Conservation (phyloP, 2,329 filamentous ascomycete genomes). For the Fonsecaea erecta region DNA sequence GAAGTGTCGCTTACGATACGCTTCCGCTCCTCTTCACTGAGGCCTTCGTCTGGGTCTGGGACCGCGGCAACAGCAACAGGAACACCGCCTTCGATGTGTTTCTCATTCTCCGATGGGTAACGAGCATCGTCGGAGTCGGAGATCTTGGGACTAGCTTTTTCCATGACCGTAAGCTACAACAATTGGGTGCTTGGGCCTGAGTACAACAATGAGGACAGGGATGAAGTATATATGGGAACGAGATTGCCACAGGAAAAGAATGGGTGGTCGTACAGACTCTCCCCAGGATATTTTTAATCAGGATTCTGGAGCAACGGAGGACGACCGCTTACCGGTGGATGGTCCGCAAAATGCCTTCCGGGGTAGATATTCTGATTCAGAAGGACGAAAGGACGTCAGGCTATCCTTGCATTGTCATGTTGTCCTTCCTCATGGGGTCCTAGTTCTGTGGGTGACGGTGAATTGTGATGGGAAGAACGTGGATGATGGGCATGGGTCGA, state of each 20-base stretch:
- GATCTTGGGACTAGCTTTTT: constrained; percentile 14
- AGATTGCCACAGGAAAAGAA: neutral
- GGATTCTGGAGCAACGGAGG: constrained; percentile 6
- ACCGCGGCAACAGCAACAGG: constrained; percentile 26
- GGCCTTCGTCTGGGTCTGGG: constrained; percentile 65
- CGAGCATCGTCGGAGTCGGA: constrained; percentile 24
- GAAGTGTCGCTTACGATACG: constrained; percentile 57
- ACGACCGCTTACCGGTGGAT: constrained; percentile 3
- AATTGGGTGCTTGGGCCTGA: neutral
- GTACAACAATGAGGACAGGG: neutral
- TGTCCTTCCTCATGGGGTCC: constrained; percentile 19
- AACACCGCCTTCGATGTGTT: constrained; percentile 24
- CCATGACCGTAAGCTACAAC: constrained; percentile 10
- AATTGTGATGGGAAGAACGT: neutral
- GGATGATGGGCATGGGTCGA: constrained; percentile 4
- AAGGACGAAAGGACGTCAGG: constrained; percentile 11
- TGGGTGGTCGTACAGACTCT: neutral
- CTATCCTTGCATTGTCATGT: constrained; percentile 14
- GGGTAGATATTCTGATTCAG: neutral
- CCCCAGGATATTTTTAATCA: constrained; percentile 2
- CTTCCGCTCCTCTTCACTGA: constrained; percentile 66
- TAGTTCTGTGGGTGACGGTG: constrained; percentile 9
- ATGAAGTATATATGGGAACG: neutral
- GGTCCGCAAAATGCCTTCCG: neutral
- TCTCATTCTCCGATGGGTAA: constrained; percentile 24